Base-by-base conservation (phyloP, 2,329 filamentous ascomycete species). In the Aspergillus sp. region DNA sequence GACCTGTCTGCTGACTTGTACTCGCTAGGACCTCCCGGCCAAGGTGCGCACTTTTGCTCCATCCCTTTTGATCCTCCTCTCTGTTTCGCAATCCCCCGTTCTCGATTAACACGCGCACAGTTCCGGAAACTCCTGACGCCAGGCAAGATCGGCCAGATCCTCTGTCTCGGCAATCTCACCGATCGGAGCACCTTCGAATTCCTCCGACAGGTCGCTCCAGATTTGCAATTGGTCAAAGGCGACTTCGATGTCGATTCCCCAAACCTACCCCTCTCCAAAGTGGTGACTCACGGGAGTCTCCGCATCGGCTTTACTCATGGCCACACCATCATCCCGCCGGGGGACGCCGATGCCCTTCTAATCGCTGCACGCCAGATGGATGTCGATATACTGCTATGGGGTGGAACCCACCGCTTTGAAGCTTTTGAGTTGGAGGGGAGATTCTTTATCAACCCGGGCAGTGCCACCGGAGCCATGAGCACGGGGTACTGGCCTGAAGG, bases 71-170 rank as follows among this genome's bases (percentile, higher is more conserved):
- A 38, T 49, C 19, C 39, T 19, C 36, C 49, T 23, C 45, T 32
- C 56, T 41, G 36, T 49, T 57, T 47, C 36, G 52, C 55, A 60
- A 49, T 54, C 52, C 50, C 30, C 51, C 41, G 57, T 60, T 41
- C 47, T 55, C 58, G 28, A 65, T 67, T 60, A 57, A 63, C 57
- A 36, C 53, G 48, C 55, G 51, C 60, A 51, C 76, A 93, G 90
- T 93, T 93, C 83, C 91, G 91, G 76, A 92, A 92, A 76, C 89
- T 93, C 69, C 88, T 93, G 69, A 89, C 90, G 1, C 90, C 90
- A 12, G 90, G 90, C 68, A 93, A 93, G 80, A 93, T 93, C 70
- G 88, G 89, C 64, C 90, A 93, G 78, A 91, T 89, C 57, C 84
- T 92, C 67, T 93, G 90, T 77, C 84, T 92, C 41, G 90, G 90